Conservation (phyloP, 2,329 filamentous ascomycete genomes). For the Xylaria sp. region DNA sequence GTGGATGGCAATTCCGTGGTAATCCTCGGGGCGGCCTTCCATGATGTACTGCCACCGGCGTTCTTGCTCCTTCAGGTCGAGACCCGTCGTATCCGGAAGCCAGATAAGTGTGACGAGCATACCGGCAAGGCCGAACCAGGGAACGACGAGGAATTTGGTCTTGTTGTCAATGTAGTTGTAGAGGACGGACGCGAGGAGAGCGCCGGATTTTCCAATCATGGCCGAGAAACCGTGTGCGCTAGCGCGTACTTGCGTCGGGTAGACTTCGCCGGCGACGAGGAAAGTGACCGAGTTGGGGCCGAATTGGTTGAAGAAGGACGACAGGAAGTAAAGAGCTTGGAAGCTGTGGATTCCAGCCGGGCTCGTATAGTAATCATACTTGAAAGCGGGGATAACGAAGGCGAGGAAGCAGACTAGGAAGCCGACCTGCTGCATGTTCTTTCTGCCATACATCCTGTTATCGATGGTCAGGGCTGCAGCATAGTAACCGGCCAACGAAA, state of each 20-base stretch:
- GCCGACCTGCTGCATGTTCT: constrained; percentile 94
- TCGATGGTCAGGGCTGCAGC: constrained; percentile 88
- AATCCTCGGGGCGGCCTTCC: constrained; percentile 79
- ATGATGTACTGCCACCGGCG: constrained; percentile 91
- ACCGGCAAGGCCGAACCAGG: constrained; percentile 89
- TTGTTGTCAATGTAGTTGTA: constrained; percentile 94
- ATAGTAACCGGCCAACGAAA: constrained; percentile 90
- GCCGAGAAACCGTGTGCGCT: constrained; percentile 96
- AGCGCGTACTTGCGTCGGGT: constrained; percentile 91
- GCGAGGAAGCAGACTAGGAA: constrained; percentile 94
- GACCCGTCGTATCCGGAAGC: constrained; percentile 95
- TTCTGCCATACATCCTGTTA: constrained; percentile 95
- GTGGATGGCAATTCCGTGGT: constrained; percentile 94
- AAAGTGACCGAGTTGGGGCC: constrained; percentile 97
- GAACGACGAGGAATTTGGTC: constrained; percentile 90
- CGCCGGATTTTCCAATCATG: constrained; percentile 87
- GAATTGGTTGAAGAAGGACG: constrained; percentile 99
- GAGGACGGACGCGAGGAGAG: constrained; percentile 84
- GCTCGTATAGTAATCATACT: constrained; percentile 84
- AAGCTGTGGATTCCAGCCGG: constrained; percentile 81
- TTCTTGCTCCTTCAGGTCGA: constrained; percentile 97
- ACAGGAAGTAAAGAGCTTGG: constrained; percentile 98
- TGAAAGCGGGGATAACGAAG: constrained; percentile 91
- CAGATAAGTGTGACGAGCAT: constrained; percentile 85
- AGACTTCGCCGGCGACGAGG: constrained; percentile 96